A percentile compares a stretch with the other conserved stretches of the same genome.
phyloP scores from a whole-genome alignment of 176 grass and related monocot species.

The Hsuehochloa calcarea region DNA sequence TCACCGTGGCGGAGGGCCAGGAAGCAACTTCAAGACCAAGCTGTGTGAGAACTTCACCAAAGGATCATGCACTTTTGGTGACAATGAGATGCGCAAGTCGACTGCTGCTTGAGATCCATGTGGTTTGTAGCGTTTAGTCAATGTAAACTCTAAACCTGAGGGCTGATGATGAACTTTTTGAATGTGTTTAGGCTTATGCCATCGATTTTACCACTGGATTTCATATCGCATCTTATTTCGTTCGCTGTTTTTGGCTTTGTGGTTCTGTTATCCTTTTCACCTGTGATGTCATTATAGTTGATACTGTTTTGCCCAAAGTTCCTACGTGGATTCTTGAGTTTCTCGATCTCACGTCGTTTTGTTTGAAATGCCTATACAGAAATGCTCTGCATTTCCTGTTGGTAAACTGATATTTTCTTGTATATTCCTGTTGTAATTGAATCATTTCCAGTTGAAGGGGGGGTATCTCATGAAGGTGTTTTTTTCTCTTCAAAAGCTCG shows the following conservation, averaged over 20 bases:
- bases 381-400: not conserved
- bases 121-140: not conserved
- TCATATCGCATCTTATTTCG: not conserved
- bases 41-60: conserved; percentile 72
- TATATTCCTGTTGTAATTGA: not conserved
- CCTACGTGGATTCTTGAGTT: not conserved
- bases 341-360: not conserved
- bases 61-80: conserved; percentile 64
- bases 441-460: not conserved
- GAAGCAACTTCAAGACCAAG: conserved; percentile 83
- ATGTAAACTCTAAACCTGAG: conserved; percentile 13
- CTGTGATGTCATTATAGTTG: not conserved
- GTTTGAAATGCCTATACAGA: not conserved
- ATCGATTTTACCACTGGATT: not conserved
- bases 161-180: conserved; percentile 21
- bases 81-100: conserved; percentile 60
- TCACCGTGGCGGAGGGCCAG: conserved; percentile 2
- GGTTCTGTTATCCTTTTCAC: not conserved
- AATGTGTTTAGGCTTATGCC: conserved; percentile 4
- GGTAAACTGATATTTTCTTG: not conserved
- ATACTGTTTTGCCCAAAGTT: not conserved
- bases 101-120: conserved; percentile 28
- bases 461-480: not conserved
- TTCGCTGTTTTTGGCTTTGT: not conserved
- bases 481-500: accelerated